A percentile compares a stretch with the other conserved stretches of the same genome.
Conservation (phyloP, 2,329 filamentous ascomycete genomes). For the Aureobasidium lini region DNA sequence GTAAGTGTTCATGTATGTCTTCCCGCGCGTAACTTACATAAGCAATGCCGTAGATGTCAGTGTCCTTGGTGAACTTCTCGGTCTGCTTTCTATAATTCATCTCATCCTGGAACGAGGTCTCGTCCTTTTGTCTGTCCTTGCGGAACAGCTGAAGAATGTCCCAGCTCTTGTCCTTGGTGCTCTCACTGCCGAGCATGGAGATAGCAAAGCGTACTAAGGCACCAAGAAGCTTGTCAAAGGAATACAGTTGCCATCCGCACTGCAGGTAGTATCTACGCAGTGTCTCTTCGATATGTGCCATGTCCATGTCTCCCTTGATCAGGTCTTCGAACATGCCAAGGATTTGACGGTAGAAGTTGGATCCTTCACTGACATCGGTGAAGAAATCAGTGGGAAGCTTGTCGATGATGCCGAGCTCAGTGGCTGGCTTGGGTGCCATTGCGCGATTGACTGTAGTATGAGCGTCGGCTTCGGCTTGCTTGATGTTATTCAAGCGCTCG, state of each 20-base stretch:
- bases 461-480: slow-evolving; percentile 68
- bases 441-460: slow-evolving; percentile 66
- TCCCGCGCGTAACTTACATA: slow-evolving; percentile 59
- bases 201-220: slow-evolving; percentile 74
- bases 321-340: slow-evolving; percentile 80
- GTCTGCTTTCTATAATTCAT: slow-evolving; percentile 86
- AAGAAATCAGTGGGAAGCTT: slow-evolving; percentile 72
- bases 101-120: slow-evolving; percentile 84
- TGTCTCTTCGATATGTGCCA: slow-evolving; percentile 78
- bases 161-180: slow-evolving; percentile 82
- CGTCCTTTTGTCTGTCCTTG: slow-evolving; percentile 69
- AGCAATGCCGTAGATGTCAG: slow-evolving; percentile 80
- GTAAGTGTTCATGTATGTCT: neutral
- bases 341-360: slow-evolving; percentile 79
- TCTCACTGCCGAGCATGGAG: slow-evolving; percentile 75
- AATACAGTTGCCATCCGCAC: slow-evolving; percentile 89
- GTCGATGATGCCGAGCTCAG: slow-evolving; percentile 75
- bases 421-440: slow-evolving; percentile 69
- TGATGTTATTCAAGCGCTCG: slow-evolving; percentile 73
- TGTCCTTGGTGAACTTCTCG: slow-evolving; percentile 87
- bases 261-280: slow-evolving; percentile 86
- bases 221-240: slow-evolving; percentile 79
- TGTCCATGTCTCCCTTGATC: slow-evolving; percentile 68
- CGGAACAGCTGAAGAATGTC: slow-evolving; percentile 86
- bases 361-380: slow-evolving; percentile 51